Evolutionary conservation across 352 stramenopile species (phyloP), one percentile per base, ranked within the genome.

Genomic region (Lagenidium giganteum): DNA sequence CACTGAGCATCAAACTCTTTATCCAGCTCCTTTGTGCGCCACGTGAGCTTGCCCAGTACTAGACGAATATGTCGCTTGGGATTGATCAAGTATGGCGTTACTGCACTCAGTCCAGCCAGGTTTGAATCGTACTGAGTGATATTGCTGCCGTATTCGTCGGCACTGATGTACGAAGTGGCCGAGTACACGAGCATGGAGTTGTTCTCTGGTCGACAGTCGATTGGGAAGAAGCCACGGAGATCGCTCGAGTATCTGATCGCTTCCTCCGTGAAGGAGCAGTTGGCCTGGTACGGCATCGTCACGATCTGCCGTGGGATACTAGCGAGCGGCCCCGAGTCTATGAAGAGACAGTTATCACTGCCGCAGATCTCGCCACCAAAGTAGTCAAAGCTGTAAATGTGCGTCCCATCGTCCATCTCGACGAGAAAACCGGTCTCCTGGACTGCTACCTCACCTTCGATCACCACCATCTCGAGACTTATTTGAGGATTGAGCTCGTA

Each of bases 161-260:
- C 69, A 2, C 53, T 42, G 41, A 81, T 67, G 51, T 73, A 70
- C 41, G 68, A 73, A 11, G 63, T 61, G 41, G 75, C 59, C 16
- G 60, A 63, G 31, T 68, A 75, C 2, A 75, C 16, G 9, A 81
- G 51, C 7, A 51, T 55, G 17, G 55, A 36, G 42, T 77, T 61
- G 0, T 30, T 22, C 2, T 62, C 16, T 11, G 55, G 50, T 1
- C 34, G 32, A 27, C 69, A 78, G 13, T 66, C 18, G 8, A 26
- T 54, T 1, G 63, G 65, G 39, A 53, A 74, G 38, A 61, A 81
- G 5, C 54, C 56, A 2, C 50, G 54, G 33, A 70, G 73, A 45
- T 75, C 65, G 41, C 45, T 47, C 44, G 55, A 57, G 59, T 81
- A 81, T 13, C 29, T 42, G 14, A 81, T 34, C n/a, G 57, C 28